Evolutionary conservation across 495 filamentous ascomycete genomes (phyloP), one percentile per base, ranked within the genome.

Genomic region (Penicillium egyptiacum): DNA sequence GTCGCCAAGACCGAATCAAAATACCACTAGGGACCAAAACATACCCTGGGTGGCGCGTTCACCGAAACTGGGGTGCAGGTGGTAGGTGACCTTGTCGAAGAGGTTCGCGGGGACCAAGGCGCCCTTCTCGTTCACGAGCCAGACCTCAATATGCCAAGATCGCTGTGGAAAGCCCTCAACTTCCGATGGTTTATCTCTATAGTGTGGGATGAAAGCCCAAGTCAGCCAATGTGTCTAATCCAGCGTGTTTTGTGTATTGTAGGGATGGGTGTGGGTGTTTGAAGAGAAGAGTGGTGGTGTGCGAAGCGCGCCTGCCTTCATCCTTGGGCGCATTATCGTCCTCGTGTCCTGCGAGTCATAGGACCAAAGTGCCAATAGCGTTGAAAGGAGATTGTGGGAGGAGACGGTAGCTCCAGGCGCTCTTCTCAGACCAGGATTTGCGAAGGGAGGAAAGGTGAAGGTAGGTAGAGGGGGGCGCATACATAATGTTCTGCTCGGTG

Each of bases 81-180:
- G 88, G 77, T 96, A 99, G 22, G 82, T 84, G 16, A 86, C 95
- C 77, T 92, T 96, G 66, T 92, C 90, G 75, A 97, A 98, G 71
- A 89, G 77, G 47, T 70, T 89, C 9, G 93, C 92, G 1, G 88
- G 84, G 28, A 92, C 79, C 65, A 90, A 79, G 42, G 84, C 78
- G 54, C 83, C 85, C 59, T 78, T 71, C 10, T 86, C 81, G 56
- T 85, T 82, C 55, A 86, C 50, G 35, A 88, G 74, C 62, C 75
- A 82, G 41, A 88, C 74, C 69, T 82, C 76, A 61, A 88, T 84
- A 46, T 72, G 82, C 86, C 86, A 88, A 56, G 66, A 64, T 64
- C 94, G 90, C 81, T 96, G 90, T 5, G 94, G 94, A 69, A 92
- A 96, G 16, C 92, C 94, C 67, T 95, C 90, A 60, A 86, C 80